phyloP scores from a whole-genome alignment of 1,139 yeast species.

The Hanseniaspora gamundiae region DNA sequence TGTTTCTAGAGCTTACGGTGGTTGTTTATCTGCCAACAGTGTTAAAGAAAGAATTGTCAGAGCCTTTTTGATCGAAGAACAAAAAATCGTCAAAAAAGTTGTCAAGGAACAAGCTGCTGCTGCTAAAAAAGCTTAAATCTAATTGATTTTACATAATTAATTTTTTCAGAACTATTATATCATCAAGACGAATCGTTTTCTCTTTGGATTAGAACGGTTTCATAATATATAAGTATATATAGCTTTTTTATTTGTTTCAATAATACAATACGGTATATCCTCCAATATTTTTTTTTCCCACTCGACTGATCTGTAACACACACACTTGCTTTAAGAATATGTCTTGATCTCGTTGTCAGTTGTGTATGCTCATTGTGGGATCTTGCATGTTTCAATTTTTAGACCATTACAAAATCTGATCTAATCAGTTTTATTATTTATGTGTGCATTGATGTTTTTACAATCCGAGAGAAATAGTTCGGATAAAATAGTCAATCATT shows the following conservation, averaged over 20 bases:
- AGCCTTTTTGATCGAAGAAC: conserved; percentile 99
- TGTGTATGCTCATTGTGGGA: too few species aligned
- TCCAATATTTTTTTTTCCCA: neutral
- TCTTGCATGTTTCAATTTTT: too few species aligned
- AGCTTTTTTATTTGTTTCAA: neutral
- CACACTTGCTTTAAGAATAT: too few species aligned
- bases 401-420: too few species aligned
- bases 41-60: conserved; percentile 97
- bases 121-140: conserved; percentile 38
- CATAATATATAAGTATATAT: neutral
- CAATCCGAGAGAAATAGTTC: too few species aligned
- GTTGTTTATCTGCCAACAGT: conserved; percentile 96
- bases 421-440: too few species aligned
- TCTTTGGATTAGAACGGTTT: too few species aligned
- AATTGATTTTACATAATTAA: neutral
- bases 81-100: conserved; percentile 98
- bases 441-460: too few species aligned
- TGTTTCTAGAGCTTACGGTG: conserved; percentile 99
- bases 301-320: neutral
- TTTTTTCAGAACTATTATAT: neutral
- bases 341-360: too few species aligned
- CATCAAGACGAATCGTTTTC: too few species aligned
- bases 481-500: too few species aligned
- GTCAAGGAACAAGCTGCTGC: conserved; percentile 88
- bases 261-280: neutral